Percentiles rank a stretch among this genome's conserved stretches.
Conservation (phyloP, 164 flowering plant species). For the Aristolochia fimbriata region DNA sequence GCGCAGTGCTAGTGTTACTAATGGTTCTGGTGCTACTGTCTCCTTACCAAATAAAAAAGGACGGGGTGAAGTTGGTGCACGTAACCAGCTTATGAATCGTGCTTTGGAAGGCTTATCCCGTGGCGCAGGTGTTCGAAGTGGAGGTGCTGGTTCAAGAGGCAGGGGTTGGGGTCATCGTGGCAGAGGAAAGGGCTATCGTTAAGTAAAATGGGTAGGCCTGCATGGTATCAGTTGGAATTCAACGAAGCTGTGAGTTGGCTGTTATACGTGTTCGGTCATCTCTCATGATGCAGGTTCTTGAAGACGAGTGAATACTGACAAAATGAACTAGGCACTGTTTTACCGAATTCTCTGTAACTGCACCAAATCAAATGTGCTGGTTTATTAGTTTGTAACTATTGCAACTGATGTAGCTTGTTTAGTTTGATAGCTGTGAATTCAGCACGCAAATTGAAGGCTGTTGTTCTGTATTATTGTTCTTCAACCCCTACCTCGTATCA, state of each 20-base stretch:
- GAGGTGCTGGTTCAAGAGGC: conserved; percentile 21
- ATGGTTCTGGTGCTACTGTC: conserved; percentile 31
- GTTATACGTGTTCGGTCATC: background rate
- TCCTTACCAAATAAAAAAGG: conserved; percentile 43
- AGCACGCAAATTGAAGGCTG: too few relatives aligned
- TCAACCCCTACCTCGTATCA: too few relatives aligned
- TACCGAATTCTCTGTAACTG: background rate
- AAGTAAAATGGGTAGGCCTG: conserved; percentile 1
- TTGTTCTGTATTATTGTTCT: too few relatives aligned
- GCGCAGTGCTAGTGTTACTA: conserved; percentile 38
- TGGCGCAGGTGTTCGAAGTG: conserved; percentile 40
- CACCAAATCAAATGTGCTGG: background rate
- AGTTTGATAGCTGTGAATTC: too few relatives aligned
- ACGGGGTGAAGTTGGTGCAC: conserved; percentile 59
- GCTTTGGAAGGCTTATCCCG: conserved; percentile 62
- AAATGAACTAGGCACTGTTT: too few relatives aligned
- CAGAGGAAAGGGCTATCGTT: conserved; percentile 57
- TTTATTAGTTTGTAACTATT: background rate
- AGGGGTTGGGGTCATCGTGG: conserved; percentile 52
- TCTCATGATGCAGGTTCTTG: background rate
- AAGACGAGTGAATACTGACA: background rate
- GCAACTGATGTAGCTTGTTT: too few relatives aligned
- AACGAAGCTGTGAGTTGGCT: background rate
- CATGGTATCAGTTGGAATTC: background rate
- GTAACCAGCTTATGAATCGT: conserved; percentile 62